A percentile compares a stretch with the other conserved stretches of the same genome.
phyloP scores from a whole-genome alignment of 2,329 filamentous ascomycete species.

The Ophiosphaerella herpotricha region DNA sequence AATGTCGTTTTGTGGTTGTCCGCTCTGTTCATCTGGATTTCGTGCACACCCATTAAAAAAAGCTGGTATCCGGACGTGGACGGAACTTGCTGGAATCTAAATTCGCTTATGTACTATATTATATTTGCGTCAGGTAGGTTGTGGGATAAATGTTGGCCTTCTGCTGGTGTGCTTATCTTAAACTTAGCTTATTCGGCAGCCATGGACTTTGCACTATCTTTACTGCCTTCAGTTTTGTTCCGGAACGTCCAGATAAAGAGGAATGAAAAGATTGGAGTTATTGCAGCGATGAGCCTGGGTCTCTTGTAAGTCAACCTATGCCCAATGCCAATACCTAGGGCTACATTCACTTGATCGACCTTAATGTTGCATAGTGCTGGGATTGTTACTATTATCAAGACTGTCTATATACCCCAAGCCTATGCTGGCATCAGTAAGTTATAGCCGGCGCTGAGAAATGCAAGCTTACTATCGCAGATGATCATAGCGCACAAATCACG shows the following conservation, averaged over 20 bases:
- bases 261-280: slow-evolving; percentile 15
- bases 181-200: slow-evolving; percentile 13
- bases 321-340: neutral
- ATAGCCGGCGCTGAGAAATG: no score
- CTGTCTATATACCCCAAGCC: no score
- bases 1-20: slow-evolving; percentile 8
- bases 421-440: no score
- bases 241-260: slow-evolving; percentile 13
- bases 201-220: slow-evolving; percentile 15
- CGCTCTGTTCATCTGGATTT: slow-evolving; percentile 7
- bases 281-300: slow-evolving; percentile 15
- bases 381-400: no score
- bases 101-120: slow-evolving; percentile 7
- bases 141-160: neutral
- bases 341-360: neutral
- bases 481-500: slow-evolving; percentile 3
- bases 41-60: slow-evolving; percentile 11
- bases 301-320: slow-evolving; percentile 5
- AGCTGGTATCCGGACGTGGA: slow-evolving; percentile 9
- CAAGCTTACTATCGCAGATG: slow-evolving; percentile 1
- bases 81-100: slow-evolving; percentile 6
- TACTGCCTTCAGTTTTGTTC: slow-evolving; percentile 13
- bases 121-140: slow-evolving; percentile 9
- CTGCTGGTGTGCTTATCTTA: slow-evolving; percentile 2
- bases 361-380: no score